A percentile compares a stretch with the other conserved stretches of the same genome.
phyloP scores from a whole-genome alignment of 1,139 yeast genomes.

The Sugiyamaella japonica region DNA sequence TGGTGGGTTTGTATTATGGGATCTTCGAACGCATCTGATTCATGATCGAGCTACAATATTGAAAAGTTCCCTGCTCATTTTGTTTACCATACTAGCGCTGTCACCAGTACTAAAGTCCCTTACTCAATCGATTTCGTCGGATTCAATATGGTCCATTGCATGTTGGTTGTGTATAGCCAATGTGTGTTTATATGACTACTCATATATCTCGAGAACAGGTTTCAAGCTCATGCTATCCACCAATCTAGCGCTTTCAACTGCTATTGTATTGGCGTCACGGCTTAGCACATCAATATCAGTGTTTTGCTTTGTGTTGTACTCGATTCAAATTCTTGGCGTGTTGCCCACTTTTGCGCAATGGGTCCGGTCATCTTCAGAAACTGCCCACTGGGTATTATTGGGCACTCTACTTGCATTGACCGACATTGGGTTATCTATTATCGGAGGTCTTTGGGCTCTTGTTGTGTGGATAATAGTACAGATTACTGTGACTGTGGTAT shows the following conservation, averaged over 20 bases:
- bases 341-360: conserved; percentile 69
- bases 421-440: conserved; percentile 38
- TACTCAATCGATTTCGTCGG: conserved; percentile 86
- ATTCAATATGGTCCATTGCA: conserved; percentile 92
- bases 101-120: conserved; percentile 90
- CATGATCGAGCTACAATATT: conserved; percentile 37
- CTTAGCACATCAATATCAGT: conserved; percentile 71
- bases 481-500: conserved; percentile 50
- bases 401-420: conserved; percentile 31
- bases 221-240: conserved; percentile 69
- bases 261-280: conserved; percentile 87
- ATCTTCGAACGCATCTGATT: conserved; percentile 20
- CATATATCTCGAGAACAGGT: conserved; percentile 38
- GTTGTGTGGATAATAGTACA: conserved; percentile 54
- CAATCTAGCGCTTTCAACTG: conserved; percentile 79
- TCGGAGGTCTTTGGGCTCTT: conserved; percentile 48
- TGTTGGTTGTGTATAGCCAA: conserved; percentile 73
- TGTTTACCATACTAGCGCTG: conserved; percentile 68
- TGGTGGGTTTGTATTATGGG: conserved; percentile 44
- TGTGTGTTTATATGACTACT: conserved; percentile 65
- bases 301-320: conserved; percentile 74
- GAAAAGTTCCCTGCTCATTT: conserved; percentile 67
- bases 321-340: conserved; percentile 69
- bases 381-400: conserved; percentile 32
- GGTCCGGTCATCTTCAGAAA: conserved; percentile 40